These are phyloP conservation scores for Guillardia theta DNA, from an alignment of 78 protist genomes.

Conservation along the genomic window DNA sequence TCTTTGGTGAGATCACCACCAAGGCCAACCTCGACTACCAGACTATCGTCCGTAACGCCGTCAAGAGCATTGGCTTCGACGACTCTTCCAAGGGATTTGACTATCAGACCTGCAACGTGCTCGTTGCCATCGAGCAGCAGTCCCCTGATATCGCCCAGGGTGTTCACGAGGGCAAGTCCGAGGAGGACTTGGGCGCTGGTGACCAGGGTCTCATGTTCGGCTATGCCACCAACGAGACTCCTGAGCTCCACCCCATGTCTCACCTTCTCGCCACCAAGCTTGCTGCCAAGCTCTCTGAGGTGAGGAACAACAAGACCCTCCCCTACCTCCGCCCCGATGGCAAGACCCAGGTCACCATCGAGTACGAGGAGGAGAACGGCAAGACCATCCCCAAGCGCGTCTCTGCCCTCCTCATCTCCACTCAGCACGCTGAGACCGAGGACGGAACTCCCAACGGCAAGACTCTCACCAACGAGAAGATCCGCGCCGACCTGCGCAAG, in stretches of 20 bases:
- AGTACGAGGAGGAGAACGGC: slow-evolving; percentile 84
- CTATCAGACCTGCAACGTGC: slow-evolving; percentile 95
- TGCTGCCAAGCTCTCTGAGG: slow-evolving; percentile 83
- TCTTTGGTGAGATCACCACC: slow-evolving; percentile 99
- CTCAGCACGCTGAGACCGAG: slow-evolving; percentile 94
- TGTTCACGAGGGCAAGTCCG: slow-evolving; percentile 88
- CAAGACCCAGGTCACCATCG: slow-evolving; percentile 98
- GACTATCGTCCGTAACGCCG: slow-evolving; percentile 90
- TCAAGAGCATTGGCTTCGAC: slow-evolving; percentile 96
- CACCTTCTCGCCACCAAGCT: slow-evolving; percentile 88
- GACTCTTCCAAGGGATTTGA: slow-evolving; percentile 76
- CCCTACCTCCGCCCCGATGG: slow-evolving; percentile 98
- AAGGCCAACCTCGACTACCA: slow-evolving; percentile 95
- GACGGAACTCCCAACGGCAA: no score
- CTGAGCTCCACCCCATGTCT: slow-evolving; percentile 94
- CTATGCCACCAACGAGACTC: slow-evolving; percentile 99
- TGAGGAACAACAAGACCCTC: slow-evolving; percentile 86
- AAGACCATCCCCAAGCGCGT: slow-evolving; percentile 87
- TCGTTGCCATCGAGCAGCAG: slow-evolving; percentile 96
- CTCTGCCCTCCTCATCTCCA: slow-evolving; percentile 96
- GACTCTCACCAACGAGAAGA: slow-evolving; percentile 84
- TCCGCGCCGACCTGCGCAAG: slow-evolving; percentile 83
- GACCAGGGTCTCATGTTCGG: slow-evolving; percentile 99
- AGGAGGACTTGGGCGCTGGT: slow-evolving; percentile 97
- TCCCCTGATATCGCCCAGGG: slow-evolving; percentile 98